Evolutionary conservation across 805 yeast species (phyloP).

Genomic region (Yamadazyma sp.): DNA sequence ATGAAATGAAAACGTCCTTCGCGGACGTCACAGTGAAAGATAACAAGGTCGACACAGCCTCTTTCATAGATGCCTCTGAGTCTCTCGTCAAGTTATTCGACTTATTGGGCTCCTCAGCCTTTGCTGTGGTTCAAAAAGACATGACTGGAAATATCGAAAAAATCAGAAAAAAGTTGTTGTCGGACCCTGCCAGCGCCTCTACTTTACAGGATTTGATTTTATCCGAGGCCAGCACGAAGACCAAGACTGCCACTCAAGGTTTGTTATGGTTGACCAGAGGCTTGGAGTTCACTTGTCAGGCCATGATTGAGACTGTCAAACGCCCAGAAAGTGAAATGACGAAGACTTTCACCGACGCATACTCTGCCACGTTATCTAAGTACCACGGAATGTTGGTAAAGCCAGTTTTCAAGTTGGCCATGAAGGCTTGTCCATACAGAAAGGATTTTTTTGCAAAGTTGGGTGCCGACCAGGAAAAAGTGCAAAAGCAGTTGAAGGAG

Average conservation of each 20-base stretch:
- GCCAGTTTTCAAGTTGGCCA: slow-evolving; percentile 88
- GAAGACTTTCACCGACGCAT: slow-evolving; percentile 81
- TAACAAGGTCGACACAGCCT: slow-evolving; percentile 68
- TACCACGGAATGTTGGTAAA: slow-evolving; percentile 79
- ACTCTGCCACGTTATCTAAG: slow-evolving; percentile 74
- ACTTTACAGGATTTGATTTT: slow-evolving; percentile 78
- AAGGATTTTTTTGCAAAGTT: slow-evolving; percentile 79
- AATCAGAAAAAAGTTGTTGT: slow-evolving; percentile 62
- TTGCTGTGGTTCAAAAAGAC: slow-evolving; percentile 80
- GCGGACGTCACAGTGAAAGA: slow-evolving; percentile 64
- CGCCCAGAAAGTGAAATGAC: slow-evolving; percentile 65
- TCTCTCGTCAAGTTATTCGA: slow-evolving; percentile 82
- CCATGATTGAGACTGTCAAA: slow-evolving; percentile 76
- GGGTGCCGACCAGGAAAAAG: slow-evolving; percentile 72
- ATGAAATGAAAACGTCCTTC: slow-evolving; percentile 71
- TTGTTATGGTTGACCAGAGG: slow-evolving; percentile 86
- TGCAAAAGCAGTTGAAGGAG: slow-evolving; percentile 56
- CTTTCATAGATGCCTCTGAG: slow-evolving; percentile 80
- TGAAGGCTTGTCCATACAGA: slow-evolving; percentile 94
- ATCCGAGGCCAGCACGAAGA: slow-evolving; percentile 64
- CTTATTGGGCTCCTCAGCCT: slow-evolving; percentile 81
- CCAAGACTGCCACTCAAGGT: slow-evolving; percentile 86
- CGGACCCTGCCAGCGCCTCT: slow-evolving; percentile 60
- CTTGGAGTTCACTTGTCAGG: slow-evolving; percentile 84
- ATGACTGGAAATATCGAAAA: slow-evolving; percentile 84